Evolutionary conservation across 2,329 filamentous ascomycete genomes (phyloP).

Genomic region (Diplodia intermedia): DNA sequence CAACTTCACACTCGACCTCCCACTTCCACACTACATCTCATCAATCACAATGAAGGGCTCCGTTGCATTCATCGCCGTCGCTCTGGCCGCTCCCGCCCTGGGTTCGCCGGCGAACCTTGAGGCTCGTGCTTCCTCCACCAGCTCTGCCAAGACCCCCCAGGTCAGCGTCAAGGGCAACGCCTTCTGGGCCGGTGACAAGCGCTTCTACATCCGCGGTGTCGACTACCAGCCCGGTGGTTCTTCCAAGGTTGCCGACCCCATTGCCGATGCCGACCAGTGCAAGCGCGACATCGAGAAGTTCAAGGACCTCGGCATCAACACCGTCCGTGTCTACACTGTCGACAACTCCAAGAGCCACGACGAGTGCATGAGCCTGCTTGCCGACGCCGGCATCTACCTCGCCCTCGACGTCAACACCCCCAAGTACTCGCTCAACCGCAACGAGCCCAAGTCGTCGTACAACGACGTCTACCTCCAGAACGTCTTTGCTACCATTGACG

Average conservation of each 20-base stretch:
- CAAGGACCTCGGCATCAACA: slow-evolving; percentile 86
- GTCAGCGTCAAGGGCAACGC: slow-evolving; percentile 70
- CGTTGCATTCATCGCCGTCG: slow-evolving; percentile 55
- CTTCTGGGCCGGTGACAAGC: slow-evolving; percentile 67
- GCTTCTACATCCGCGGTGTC: slow-evolving; percentile 67
- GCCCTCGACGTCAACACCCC: slow-evolving; percentile 93
- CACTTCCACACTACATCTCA: neutral
- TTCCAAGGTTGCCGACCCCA: slow-evolving; percentile 72
- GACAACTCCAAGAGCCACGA: slow-evolving; percentile 86
- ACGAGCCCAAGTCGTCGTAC: slow-evolving; percentile 76
- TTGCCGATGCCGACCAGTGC: slow-evolving; percentile 74
- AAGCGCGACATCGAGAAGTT: slow-evolving; percentile 81
- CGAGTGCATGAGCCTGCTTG: slow-evolving; percentile 81
- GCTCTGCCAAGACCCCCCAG: slow-evolving; percentile 55
- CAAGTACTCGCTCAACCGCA: slow-evolving; percentile 84
- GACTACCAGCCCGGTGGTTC: slow-evolving; percentile 73
- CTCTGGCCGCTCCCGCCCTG: slow-evolving; percentile 55
- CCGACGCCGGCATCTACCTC: slow-evolving; percentile 87
- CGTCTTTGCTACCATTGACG: slow-evolving; percentile 81
- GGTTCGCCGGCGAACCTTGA: slow-evolving; percentile 50
- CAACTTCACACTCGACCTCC: slow-evolving; percentile 6
- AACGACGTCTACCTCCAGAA: slow-evolving; percentile 85
- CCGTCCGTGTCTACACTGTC: slow-evolving; percentile 88
- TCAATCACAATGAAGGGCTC: slow-evolving; percentile 61
- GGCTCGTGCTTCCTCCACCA: slow-evolving; percentile 48